phyloP scores from a whole-genome alignment of 306 rosid genomes.

The Malus sylvestris region DNA sequence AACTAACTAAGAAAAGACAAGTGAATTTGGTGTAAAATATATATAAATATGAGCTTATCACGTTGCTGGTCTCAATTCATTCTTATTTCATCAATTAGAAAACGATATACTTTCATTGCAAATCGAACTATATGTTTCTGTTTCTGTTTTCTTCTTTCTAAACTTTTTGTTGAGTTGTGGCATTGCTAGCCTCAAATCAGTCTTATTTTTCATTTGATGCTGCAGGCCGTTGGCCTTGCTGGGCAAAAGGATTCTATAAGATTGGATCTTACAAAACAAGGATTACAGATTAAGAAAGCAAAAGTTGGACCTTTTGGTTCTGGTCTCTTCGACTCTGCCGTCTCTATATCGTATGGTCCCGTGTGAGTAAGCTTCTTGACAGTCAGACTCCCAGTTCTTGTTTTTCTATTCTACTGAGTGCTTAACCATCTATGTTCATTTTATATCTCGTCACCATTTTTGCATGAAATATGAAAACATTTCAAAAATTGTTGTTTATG shows the following conservation, averaged over 20 bases:
- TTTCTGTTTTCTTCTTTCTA: background rate
- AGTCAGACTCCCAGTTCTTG: background rate
- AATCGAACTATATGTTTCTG: background rate
- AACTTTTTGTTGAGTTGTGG: background rate
- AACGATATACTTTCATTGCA: background rate
- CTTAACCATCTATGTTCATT: background rate
- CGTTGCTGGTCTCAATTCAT: too few species aligned
- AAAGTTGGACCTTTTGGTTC: constrained; percentile 95
- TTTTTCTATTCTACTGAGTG: background rate
- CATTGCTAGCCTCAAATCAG: constrained; percentile 8
- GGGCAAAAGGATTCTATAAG: constrained; percentile 58
- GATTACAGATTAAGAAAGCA: constrained; percentile 61
- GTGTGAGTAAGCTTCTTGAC: constrained; percentile 60
- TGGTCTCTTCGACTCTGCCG: constrained; percentile 87
- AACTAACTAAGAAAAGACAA: too few species aligned
- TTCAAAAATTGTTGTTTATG: too few species aligned
- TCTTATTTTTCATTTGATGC: constrained; percentile 25
- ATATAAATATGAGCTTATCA: too few species aligned
- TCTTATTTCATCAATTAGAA: too few species aligned
- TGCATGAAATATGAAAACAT: too few species aligned
- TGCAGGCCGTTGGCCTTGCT: constrained; percentile 63
- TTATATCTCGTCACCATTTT: background rate
- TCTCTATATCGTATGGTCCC: constrained; percentile 62
- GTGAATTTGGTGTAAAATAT: too few species aligned
- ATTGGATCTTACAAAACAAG: constrained; percentile 67